Evolutionary conservation across 805 yeast species (phyloP), one percentile per base, ranked within the genome.

Genomic region (Metschnikowia orientalis): DNA sequence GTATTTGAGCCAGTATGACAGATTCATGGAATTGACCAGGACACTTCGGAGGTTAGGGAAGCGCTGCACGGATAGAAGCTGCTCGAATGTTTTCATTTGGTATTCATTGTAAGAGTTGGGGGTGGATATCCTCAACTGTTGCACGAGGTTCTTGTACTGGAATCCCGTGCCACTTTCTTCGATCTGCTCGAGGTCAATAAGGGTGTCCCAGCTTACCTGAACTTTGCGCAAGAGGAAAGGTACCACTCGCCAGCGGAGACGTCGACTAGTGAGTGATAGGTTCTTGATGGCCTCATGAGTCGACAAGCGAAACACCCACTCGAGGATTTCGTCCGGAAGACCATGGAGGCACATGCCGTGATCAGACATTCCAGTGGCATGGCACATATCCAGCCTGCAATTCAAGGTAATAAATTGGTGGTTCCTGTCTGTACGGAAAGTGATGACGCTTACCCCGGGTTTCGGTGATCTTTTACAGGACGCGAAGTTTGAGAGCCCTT

Each of bases 1-100:
- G 40, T 66, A 65, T 36, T 63, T 63, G 27, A 66, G 47, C 72
- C 72, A 66, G 32, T 61, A 54, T 3, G 70, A 61, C 34, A 66
- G 61, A 34, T 55, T 61, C 20, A 44, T 48, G 4, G 66, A 48
- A 33, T 60, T 59, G n/a, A 66, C 48, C 4, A 42, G 26, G 7
- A 64, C 42, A 11, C 38, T 45, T 7, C 34, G 30, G 13, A 63
- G 48, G 4, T 41, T 18, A 0, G 61, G 59, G 23, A 59, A 44
- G 8, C 33, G 23, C 8, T 34, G 38, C 4, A 54, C 44, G 8
- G 56, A 28, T 5, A 41, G 39, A n/a, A 48, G 40, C 36, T 41
- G 50, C 15, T 38, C 37, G 23, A 45, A 49, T 15, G 61, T 32
- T 37, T 59, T 36, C 32, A 61, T 62, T 60, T 25, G 63, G 45